These are phyloP conservation scores for Aspergillus coremiiformis DNA, from an alignment of 495 filamentous ascomycete species.

Conservation along the genomic window DNA sequence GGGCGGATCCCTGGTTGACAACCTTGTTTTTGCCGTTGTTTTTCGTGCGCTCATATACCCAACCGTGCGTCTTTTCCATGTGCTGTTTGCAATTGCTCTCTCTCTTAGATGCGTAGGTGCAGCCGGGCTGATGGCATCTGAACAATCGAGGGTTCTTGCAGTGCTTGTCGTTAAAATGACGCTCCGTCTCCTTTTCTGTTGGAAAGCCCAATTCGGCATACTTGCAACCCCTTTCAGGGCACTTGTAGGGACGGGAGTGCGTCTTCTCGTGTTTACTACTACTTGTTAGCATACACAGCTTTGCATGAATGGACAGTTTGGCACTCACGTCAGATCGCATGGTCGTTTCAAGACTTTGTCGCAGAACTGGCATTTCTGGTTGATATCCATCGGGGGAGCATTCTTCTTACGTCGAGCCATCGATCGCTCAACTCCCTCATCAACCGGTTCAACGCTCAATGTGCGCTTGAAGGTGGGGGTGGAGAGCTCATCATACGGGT, in stretches of 20 bases:
- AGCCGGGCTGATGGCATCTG: slow-evolving; percentile 75
- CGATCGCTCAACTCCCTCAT: slow-evolving; percentile 72
- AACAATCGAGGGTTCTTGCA: slow-evolving; percentile 66
- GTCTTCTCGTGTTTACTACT: slow-evolving; percentile 88
- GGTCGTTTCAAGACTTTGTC: slow-evolving; percentile 87
- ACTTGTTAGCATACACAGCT: slow-evolving; percentile 17
- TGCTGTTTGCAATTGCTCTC: slow-evolving; percentile 99
- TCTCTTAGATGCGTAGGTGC: slow-evolving; percentile 89
- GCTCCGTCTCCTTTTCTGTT: slow-evolving; percentile 93
- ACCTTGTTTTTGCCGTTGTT: slow-evolving; percentile 53
- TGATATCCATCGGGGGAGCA: slow-evolving; percentile 59
- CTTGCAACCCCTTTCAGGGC: slow-evolving; percentile 69
- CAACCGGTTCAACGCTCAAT: slow-evolving; percentile 48
- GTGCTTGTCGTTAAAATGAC: slow-evolving; percentile 94
- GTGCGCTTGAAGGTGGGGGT: slow-evolving; percentile 52
- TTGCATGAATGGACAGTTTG: not conserved
- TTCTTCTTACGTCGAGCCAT: slow-evolving; percentile 89
- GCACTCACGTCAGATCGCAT: slow-evolving; percentile 69
- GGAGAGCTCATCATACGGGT: slow-evolving; percentile 36
- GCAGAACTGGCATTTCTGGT: slow-evolving; percentile 70
- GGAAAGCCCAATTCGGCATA: slow-evolving; percentile 86
- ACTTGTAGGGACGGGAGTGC: slow-evolving; percentile 93
- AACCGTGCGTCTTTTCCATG: slow-evolving; percentile 97
- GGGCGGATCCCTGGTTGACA: slow-evolving; percentile 1
- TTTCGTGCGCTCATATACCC: slow-evolving; percentile 84